Base-by-base conservation (phyloP, 2,329 filamentous ascomycete genomes). In the Pochonia chlamydosporia region DNA sequence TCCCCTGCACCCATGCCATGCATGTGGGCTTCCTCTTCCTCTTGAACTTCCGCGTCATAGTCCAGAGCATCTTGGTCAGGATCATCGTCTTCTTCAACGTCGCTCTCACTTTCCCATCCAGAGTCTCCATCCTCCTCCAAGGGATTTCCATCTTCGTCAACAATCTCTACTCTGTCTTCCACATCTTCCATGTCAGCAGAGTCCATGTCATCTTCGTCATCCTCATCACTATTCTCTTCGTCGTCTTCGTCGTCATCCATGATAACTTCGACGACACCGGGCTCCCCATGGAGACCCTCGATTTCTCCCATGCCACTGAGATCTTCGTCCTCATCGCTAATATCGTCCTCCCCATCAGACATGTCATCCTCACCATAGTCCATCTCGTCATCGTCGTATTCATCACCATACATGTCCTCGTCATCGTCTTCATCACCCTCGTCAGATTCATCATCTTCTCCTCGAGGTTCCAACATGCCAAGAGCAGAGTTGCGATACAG, bases 401-500 rank as follows among this genome's bases (percentile, higher is more conserved):
- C 89, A 50, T 93, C 90, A 43, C 90, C 87, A 56, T 96, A 95
- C 87, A 96, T 93, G 57, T 93, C 89, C 56, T 92, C 88, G 47
- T 91, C 87, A 40, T 90, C 89, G 51, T 81, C 76, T 51, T 69
- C 84, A 49, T 87, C 82, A 49, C 84, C 85, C 14, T 83, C 84
- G 26, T 89, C 87, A 28, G 87, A 89, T 43, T 89, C 90, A 53
- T 92, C 89, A 51, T 88, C 85, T 50, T 90, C 85, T 49, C 86
- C 81, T 43, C 84, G 81, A 54, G 87, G 85, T 63, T 97, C 93
- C 45, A 96, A 84, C 83, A 97, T 95, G 43, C 93, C 92, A 20
- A 99, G 74, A 2, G 95, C 89, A 2, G 93, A 97, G 65, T 97
- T 96, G 45, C 95, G 87, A 71, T 96, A 97, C 18, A 99, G 77